Conservation (phyloP, 2,329 filamentous ascomycete genomes). For the Xylaria hypoxylon region DNA sequence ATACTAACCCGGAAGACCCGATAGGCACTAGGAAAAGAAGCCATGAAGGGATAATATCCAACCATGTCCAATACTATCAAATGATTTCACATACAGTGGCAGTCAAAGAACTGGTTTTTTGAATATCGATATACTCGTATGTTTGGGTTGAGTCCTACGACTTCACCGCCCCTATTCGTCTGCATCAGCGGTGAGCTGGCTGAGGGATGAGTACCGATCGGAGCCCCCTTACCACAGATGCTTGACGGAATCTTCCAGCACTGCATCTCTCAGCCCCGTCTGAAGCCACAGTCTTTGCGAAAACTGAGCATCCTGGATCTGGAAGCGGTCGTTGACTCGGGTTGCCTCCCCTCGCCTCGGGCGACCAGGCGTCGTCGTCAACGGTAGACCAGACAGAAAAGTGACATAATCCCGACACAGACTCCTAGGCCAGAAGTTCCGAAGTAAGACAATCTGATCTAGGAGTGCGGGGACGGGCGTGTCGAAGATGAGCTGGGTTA, state of each 20-base stretch:
- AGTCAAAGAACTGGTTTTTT: conserved; percentile 89
- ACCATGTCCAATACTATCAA: not conserved
- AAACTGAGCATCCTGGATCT: conserved; percentile 80
- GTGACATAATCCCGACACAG: conserved; percentile 81
- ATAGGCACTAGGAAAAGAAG: conserved; percentile 3
- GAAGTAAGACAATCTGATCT: conserved; percentile 78
- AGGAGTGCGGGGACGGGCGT: conserved; percentile 57
- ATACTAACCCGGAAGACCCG: not conserved
- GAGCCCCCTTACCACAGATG: conserved; percentile 57
- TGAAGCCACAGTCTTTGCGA: conserved; percentile 80
- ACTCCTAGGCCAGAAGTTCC: conserved; percentile 78
- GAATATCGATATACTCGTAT: conserved; percentile 91
- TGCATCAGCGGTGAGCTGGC: conserved; percentile 17
- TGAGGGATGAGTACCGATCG: conserved; percentile 1
- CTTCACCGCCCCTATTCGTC: conserved; percentile 78
- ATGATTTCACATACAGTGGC: conserved; percentile 76
- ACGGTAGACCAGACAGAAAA: conserved; percentile 73
- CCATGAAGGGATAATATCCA: not conserved
- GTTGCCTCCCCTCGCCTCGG: conserved; percentile 85
- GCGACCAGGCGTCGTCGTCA: conserved; percentile 81
- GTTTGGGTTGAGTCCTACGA: conserved; percentile 87
- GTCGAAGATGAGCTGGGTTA: conserved; percentile 71
- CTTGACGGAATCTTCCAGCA: conserved; percentile 56
- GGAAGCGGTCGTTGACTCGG: conserved; percentile 89
- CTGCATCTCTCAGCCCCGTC: conserved; percentile 77